Base-by-base conservation (phyloP, 345 rosid species). In the Rhodamnia rubescens region DNA sequence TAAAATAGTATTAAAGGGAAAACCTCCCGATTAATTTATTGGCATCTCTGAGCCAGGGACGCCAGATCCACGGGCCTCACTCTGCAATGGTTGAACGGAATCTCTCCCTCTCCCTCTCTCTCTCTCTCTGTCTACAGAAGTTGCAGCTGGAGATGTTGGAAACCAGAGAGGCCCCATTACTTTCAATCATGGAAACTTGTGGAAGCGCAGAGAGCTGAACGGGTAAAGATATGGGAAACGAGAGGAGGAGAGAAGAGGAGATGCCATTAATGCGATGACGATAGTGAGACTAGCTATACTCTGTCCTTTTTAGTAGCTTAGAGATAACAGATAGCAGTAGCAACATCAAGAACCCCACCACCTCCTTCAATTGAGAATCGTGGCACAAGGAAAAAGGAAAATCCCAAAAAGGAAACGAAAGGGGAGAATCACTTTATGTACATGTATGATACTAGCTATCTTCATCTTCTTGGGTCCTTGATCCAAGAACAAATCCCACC, bases 1-100 rank as follows among this genome's bases (percentile, higher is more conserved):
- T 69, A 69, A 42, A 69, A 69, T 69, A 69, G 47, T 36, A 69
- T 18, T 36, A 69, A 69, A 69, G 47, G 18, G 10, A 36, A 64
- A 69, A 69, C 26, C 80, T 13, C 80, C 80, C 47, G 47, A 84
- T 88, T 83, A 59, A 87, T 85, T 74, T 87, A 49, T 74, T 54
- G 83, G 81, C 51, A 36, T n/a, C 59, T 85, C 90, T 90, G 93
- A 84, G 92, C 84, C 83, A 64, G 84, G 85, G 88, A 87, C 89
- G 86, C 85, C 92, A 91, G 94, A 93, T 91, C 94, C 86, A 85
- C 87, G 82, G 83, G 78, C 86, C 88, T 87, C 88, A 83, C 87
- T 36, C 90, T 87, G 89, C 90, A 89, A 85, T 89, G 84, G 90
- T 88, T 89, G 94, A 93, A 89, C 82, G 92, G 92, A 90, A 89